Percentiles rank a stretch among this genome's conserved stretches.
Conservation (phyloP, 495 filamentous ascomycete species). For the Symbiotaphrina buchneri region DNA sequence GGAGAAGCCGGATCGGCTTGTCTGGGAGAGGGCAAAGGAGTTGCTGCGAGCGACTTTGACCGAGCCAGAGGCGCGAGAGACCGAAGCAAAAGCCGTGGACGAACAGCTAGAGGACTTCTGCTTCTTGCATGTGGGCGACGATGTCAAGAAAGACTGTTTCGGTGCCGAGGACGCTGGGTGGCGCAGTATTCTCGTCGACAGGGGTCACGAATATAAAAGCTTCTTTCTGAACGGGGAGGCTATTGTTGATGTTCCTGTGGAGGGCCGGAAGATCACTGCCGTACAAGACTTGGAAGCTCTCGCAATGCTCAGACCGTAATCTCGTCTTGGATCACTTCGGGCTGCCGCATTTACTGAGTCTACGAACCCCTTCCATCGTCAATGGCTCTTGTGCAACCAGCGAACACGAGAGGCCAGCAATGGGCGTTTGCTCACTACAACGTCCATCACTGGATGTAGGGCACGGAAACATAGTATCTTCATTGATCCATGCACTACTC, state of each 20-base stretch:
- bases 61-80: slow-evolving; percentile 1
- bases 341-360: too few relatives aligned
- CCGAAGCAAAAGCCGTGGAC: background rate
- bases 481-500: slow-evolving; percentile 9
- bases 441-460: too few relatives aligned
- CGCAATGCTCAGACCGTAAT: too few relatives aligned
- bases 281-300: too few relatives aligned
- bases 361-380: too few relatives aligned
- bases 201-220: slow-evolving; percentile 7
- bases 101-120: slow-evolving; percentile 14
- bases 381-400: too few relatives aligned
- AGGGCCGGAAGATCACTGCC: too few relatives aligned
- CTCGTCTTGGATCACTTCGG: too few relatives aligned
- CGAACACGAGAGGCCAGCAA: too few relatives aligned
- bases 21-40: slow-evolving; percentile 37
- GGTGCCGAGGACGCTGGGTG: slow-evolving; percentile 41
- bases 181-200: slow-evolving; percentile 28
- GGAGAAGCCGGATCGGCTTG: slow-evolving; percentile 38
- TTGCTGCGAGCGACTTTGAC: slow-evolving; percentile 8
- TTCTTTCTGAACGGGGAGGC: background rate
- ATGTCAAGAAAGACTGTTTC: slow-evolving; percentile 34
- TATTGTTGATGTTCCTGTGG: background rate
- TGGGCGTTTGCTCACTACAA: too few relatives aligned
- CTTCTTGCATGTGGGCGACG: slow-evolving; percentile 46
- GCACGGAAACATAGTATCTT: too few relatives aligned